Percentiles rank a stretch among this genome's conserved stretches.
Evolutionary conservation across 208 protist species (phyloP).

Genomic region (Phytomonas francai): DNA sequence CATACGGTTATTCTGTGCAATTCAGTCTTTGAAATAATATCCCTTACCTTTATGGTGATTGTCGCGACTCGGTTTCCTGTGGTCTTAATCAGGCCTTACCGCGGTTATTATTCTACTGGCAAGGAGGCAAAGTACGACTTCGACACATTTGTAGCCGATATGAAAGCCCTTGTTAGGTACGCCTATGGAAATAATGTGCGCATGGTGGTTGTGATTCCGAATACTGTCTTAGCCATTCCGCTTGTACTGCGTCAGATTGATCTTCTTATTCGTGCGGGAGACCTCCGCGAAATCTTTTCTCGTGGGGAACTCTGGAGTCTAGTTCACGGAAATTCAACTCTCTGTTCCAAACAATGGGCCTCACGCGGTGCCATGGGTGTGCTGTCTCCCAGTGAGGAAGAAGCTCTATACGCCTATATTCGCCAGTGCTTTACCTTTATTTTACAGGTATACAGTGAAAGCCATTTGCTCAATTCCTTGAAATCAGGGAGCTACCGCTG

Average conservation of each 20-base stretch:
- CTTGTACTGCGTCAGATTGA: conserved; percentile 48
- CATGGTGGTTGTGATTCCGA: conserved; percentile 45
- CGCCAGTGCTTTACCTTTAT: background rate
- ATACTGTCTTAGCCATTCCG: conserved; percentile 27
- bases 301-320: conserved; percentile 49
- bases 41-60: background rate
- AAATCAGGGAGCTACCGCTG: background rate
- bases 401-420: conserved; percentile 3
- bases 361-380: conserved; percentile 8
- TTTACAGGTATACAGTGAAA: background rate
- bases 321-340: conserved; percentile 9
- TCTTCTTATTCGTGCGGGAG: conserved; percentile 45
- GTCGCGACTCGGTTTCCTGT: conserved; percentile 33
- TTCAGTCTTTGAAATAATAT: background rate
- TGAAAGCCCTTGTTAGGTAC: conserved; percentile 36
- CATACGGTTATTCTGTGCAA: background rate
- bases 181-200: conserved; percentile 41
- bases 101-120: conserved; percentile 5
- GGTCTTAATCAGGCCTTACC: conserved; percentile 26
- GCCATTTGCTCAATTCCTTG: background rate
- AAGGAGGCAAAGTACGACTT: conserved; percentile 17
- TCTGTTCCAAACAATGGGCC: background rate
- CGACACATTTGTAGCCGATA: conserved; percentile 39
- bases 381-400: conserved; percentile 13
- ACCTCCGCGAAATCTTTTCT: conserved; percentile 60